These are phyloP conservation scores for Populus nigra DNA, from an alignment of 345 rosid species.

Conservation along the genomic window DNA sequence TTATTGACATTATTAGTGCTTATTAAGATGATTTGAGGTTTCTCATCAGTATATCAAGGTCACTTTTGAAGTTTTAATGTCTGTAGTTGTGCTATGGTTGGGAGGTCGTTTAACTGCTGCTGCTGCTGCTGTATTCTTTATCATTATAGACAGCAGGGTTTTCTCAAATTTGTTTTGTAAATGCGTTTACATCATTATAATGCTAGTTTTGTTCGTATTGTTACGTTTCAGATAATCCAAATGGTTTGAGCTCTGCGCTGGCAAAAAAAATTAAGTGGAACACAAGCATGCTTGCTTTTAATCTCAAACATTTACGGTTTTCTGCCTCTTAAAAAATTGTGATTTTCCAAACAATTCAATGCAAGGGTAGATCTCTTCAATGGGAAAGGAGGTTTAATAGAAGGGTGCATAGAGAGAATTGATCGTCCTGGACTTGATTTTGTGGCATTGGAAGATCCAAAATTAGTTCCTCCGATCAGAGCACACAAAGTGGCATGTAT, in stretches of 20 bases:
- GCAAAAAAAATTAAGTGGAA: not conserved
- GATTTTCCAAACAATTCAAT: conserved; percentile 15
- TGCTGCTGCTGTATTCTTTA: not conserved
- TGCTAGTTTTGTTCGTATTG: not conserved
- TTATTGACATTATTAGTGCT: not conserved
- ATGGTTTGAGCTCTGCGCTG: not conserved
- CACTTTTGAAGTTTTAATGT: not conserved
- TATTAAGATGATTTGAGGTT: not conserved
- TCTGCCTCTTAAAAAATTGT: not conserved
- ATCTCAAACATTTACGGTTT: not conserved
- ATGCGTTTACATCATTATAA: not conserved
- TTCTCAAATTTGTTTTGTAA: not conserved
- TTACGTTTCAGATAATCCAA: not conserved
- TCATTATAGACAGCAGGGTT: not conserved
- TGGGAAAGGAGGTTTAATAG: conserved; percentile 77
- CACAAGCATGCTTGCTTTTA: not conserved
- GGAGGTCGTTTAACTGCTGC: not conserved
- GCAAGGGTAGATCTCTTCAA: conserved; percentile 90
- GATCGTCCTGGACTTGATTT: conserved; percentile 64
- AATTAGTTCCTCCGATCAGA: conserved; percentile 45
- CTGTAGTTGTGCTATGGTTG: not conserved
- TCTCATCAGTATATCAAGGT: not conserved
- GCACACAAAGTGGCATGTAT: conserved; percentile 64
- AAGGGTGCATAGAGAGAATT: conserved; percentile 59
- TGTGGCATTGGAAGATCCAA: conserved; percentile 61